Percentiles rank a stretch among this genome's conserved stretches.
Conservation (phyloP, 192 early-diverging fungal genomes). For the Backusella psychrophila region DNA sequence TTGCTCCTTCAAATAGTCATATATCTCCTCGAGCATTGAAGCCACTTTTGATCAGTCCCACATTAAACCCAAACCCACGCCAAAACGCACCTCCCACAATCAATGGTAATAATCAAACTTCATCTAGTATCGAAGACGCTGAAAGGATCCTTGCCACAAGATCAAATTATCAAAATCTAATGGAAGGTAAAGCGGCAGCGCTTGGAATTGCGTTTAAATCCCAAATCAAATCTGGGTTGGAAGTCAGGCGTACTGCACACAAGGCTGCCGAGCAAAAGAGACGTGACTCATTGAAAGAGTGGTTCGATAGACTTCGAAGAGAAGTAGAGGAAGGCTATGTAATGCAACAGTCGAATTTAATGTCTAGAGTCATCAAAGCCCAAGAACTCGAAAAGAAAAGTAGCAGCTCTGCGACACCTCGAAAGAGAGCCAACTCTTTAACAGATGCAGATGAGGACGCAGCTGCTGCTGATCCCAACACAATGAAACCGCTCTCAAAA, state of each 20-base stretch:
- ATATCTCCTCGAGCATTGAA: conserved; percentile 31
- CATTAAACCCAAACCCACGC: conserved; percentile 35
- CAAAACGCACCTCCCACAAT: background rate
- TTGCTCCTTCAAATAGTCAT: background rate
- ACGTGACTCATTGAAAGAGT: conserved; percentile 87
- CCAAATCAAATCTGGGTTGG: conserved; percentile 76
- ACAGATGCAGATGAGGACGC: background rate
- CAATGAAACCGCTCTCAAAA: conserved; percentile 29
- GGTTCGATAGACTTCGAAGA: conserved; percentile 76
- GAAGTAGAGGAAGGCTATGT: conserved; percentile 62
- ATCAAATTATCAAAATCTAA: conserved; percentile 84
- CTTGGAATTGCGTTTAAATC: conserved; percentile 73
- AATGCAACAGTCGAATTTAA: conserved; percentile 10
- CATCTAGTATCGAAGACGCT: conserved; percentile 16
- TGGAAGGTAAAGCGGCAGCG: conserved; percentile 79
- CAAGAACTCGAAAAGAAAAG: conserved; percentile 18
- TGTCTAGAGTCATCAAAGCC: conserved; percentile 20
- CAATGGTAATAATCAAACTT: background rate
- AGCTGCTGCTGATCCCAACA: background rate
- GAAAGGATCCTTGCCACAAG: conserved; percentile 47
- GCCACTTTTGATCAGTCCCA: conserved; percentile 44
- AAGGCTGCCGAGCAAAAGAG: conserved; percentile 97
- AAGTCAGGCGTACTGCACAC: conserved; percentile 81
- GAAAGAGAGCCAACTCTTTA: background rate
- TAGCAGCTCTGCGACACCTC: background rate